phyloP scores from a whole-genome alignment of 2,329 filamentous ascomycete genomes.

The Pseudocercospora pini-densiflorae region DNA sequence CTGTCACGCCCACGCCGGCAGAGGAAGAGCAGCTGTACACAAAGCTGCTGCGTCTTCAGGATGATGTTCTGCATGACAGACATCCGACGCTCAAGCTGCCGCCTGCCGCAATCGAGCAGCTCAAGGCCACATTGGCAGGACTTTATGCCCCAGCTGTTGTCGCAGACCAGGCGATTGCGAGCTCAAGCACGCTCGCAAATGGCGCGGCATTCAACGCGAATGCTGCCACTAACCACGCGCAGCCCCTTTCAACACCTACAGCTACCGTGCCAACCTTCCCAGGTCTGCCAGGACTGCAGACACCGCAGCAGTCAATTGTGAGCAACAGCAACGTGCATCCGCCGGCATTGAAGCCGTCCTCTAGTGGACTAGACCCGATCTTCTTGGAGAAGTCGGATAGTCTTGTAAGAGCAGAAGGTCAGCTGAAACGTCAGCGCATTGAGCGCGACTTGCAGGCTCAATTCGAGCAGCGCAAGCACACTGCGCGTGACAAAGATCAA shows the following conservation, averaged over 20 bases:
- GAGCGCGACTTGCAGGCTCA: constrained; percentile 80
- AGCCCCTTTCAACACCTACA: constrained; percentile 21
- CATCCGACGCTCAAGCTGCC: constrained; percentile 67
- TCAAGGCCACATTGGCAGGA: constrained; percentile 31
- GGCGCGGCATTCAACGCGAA: constrained; percentile 27
- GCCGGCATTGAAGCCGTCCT: constrained; percentile 23
- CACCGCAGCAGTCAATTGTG: constrained; percentile 11
- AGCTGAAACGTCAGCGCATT: constrained; percentile 78
- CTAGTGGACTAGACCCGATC: constrained; percentile 73
- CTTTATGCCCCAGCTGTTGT: constrained; percentile 14
- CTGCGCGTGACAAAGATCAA: constrained; percentile 54
- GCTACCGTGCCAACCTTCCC: constrained; percentile 16
- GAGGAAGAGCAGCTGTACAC: constrained; percentile 61
- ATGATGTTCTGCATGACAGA: constrained; percentile 78
- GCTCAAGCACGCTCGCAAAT: constrained; percentile 22
- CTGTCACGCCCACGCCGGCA: constrained; percentile 28
- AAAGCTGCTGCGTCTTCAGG: constrained; percentile 79
- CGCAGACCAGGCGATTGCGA: constrained; percentile 16
- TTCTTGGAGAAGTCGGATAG: constrained; percentile 85
- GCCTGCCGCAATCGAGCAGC: constrained; percentile 53
- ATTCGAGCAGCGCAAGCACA: constrained; percentile 65
- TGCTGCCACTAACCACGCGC: constrained; percentile 30
- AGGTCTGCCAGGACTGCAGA: constrained; percentile 32
- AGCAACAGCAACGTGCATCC: constrained; percentile 20
- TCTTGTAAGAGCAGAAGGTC: constrained; percentile 79